Conservation (phyloP, 164 flowering plant genomes). For the Sextonia rubra region DNA sequence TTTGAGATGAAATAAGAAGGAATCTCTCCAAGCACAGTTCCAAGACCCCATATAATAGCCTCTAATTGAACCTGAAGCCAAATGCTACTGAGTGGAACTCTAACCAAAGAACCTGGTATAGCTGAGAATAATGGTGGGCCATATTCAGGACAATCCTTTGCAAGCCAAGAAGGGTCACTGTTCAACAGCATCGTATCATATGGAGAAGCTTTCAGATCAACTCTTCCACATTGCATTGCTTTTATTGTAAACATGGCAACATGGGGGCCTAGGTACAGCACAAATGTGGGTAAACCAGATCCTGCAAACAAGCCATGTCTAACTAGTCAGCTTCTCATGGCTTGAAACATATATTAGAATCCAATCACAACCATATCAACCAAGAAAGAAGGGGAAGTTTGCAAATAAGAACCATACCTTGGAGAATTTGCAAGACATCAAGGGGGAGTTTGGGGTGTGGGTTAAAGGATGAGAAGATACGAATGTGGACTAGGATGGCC, state of each 20-base stretch:
- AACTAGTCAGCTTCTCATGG: background rate
- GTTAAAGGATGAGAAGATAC: too few species aligned
- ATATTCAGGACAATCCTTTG: constrained; percentile 71
- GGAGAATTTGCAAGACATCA: too few species aligned
- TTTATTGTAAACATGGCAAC: constrained; percentile 85
- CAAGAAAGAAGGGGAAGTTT: background rate
- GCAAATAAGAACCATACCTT: too few species aligned
- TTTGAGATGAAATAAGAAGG: constrained; percentile 97
- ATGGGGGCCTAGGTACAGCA: constrained; percentile 88
- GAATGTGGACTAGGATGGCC: too few species aligned
- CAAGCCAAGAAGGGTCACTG: constrained; percentile 84
- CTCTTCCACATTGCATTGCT: constrained; percentile 85
- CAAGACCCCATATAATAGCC: constrained; percentile 92
- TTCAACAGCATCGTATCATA: constrained; percentile 91
- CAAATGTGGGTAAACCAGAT: constrained; percentile 95
- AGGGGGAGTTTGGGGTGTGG: too few species aligned
- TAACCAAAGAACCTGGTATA: constrained; percentile 32
- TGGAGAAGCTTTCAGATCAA: constrained; percentile 80
- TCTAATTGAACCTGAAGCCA: constrained; percentile 84
- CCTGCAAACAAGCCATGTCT: constrained; percentile 32
- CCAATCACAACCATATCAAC: background rate
- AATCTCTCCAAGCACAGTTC: constrained; percentile 98
- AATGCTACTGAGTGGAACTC: constrained; percentile 77
- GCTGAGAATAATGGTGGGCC: constrained; percentile 68
- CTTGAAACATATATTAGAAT: background rate